phyloP scores from a whole-genome alignment of 208 protist species.

The Acanthamoeba quina region DNA sequence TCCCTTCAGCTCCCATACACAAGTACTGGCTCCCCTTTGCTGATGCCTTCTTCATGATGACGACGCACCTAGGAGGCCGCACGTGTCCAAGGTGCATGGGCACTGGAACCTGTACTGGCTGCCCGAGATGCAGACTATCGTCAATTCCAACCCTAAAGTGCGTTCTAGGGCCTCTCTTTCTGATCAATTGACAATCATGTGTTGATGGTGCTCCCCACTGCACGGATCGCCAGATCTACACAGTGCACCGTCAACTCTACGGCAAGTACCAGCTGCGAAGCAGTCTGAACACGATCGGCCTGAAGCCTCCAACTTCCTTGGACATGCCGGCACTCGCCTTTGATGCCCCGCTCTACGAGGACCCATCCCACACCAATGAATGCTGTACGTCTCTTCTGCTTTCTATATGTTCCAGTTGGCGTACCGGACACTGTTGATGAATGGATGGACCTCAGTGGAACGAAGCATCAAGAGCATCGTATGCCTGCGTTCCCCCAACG shows the following conservation, averaged over 20 bases:
- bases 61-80: background rate
- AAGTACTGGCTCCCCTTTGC: background rate
- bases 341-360: background rate
- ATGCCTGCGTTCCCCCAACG: background rate
- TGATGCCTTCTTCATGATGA: background rate
- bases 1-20: no score
- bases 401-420: no score
- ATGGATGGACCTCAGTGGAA: background rate
- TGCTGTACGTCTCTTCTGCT: no score
- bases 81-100: background rate
- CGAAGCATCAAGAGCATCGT: background rate
- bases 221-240: background rate
- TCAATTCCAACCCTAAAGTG: slow-evolving; percentile 18
- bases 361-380: background rate
- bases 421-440: no score
- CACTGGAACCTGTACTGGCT: slow-evolving; percentile 51
- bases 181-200: no score
- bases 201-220: background rate
- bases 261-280: background rate
- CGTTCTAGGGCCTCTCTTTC: background rate
- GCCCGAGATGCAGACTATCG: slow-evolving; percentile 1
- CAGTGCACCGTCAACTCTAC: background rate
- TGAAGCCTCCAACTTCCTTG: background rate
- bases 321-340: background rate
- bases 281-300: background rate